Base-by-base conservation (phyloP, 2,329 filamentous ascomycete species). In the Calonectria montana region DNA sequence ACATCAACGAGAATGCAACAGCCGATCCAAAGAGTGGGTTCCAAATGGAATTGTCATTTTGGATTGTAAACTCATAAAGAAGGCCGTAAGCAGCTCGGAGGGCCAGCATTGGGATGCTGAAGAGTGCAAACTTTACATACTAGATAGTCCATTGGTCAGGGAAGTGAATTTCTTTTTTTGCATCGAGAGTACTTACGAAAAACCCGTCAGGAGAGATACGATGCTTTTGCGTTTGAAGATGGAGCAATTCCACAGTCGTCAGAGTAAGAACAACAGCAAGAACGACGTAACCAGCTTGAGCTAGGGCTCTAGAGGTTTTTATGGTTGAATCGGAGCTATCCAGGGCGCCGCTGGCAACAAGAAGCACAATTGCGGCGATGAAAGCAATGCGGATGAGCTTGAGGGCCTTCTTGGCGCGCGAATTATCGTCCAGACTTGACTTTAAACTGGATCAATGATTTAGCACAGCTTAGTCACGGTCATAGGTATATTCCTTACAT, bases 401-500 rank as follows among this genome's bases (percentile, higher is more conserved):
- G 35, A 53, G 55, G 35, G 50, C 23, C 25, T 23, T 35, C 4
- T 50, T 41, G 13, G 45, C 57, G 2, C 55, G 66, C 9, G 45
- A 37, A 27, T 65, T 65, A 7, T 65, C 29, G 37, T 65, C 62
- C 18, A 53, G 13, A 21, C 45, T 65, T 3, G 45, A 65, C 21
- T 65, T 65, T n/a, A 65, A 37, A 25, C 53, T 35, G 8, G 9
- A 27, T 15, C 12, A 31, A 10, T 5, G 13, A 39, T 25, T 25
- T 25, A 37, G 23, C 43, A 37, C 15, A 2, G 12, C 4, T n/a
- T 21, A 13, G 21, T 13, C 1, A 35, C 6, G 3, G 23, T 9
- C 55, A 4, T 15, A 35, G n/a, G 10, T 13, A 27, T 12, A 6
- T 3, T 8, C 8, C 79, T 57, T 74, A 80, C 80, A 80, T 72